These are phyloP conservation scores for Coemansia aciculifera DNA, from an alignment of 192 early-diverging fungal species.

Conservation along the genomic window DNA sequence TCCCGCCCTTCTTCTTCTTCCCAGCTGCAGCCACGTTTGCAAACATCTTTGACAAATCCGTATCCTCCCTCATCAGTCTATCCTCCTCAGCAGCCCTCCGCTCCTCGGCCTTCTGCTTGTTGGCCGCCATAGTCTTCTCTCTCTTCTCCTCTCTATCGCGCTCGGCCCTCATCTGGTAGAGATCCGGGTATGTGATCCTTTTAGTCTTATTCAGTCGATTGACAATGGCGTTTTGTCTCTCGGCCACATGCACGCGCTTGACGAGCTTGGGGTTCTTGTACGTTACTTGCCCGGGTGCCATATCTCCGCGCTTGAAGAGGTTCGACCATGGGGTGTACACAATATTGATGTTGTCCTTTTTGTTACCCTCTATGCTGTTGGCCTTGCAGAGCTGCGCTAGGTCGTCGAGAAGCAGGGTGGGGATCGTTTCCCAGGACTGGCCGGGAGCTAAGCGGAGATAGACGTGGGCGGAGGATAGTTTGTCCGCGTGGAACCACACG, in stretches of 20 bases:
- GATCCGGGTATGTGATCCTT: constrained; percentile 72
- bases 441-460: constrained; percentile 77
- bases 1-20: constrained; percentile 17
- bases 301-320: constrained; percentile 86
- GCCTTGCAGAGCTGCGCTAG: constrained; percentile 94
- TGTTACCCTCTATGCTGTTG: constrained; percentile 97
- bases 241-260: constrained; percentile 76
- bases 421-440: constrained; percentile 82
- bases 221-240: constrained; percentile 78
- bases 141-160: constrained; percentile 49
- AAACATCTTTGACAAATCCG: constrained; percentile 51
- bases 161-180: constrained; percentile 70
- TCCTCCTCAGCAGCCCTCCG: constrained; percentile 37
- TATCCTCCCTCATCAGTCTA: constrained; percentile 35
- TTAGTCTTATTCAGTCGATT: constrained; percentile 96
- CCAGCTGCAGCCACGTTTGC: constrained; percentile 34
- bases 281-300: constrained; percentile 96
- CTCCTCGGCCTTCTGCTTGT: constrained; percentile 50
- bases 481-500: constrained; percentile 96
- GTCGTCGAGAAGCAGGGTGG: constrained; percentile 72
- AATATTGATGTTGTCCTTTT: constrained; percentile 86
- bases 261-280: constrained; percentile 80
- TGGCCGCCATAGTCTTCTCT: constrained; percentile 25
- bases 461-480: constrained; percentile 95
- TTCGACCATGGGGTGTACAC: constrained; percentile 94